Evolutionary conservation across 257 asterid species (phyloP).

Genomic region (Ehretia macrophylla): DNA sequence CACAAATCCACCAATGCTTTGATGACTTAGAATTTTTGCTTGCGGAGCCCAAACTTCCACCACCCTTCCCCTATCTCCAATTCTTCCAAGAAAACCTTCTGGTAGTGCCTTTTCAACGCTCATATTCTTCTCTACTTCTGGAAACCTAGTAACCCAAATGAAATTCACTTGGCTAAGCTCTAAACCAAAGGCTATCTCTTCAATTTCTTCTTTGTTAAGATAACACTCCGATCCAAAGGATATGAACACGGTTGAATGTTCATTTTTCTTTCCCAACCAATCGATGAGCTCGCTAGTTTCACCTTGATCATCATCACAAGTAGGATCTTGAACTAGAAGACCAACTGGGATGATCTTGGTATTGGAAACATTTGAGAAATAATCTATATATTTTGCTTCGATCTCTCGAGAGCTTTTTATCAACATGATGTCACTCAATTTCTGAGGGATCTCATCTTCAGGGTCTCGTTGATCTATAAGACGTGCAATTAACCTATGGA

Average conservation of each 20-base stretch:
- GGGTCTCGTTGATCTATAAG: no score
- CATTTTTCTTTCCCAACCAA: slow-evolving; percentile 37
- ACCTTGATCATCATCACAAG: neutral
- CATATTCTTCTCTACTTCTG: slow-evolving; percentile 21
- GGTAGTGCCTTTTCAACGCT: slow-evolving; percentile 27
- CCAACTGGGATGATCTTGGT: slow-evolving; percentile 31
- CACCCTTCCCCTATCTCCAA: slow-evolving; percentile 20
- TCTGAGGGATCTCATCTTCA: slow-evolving; percentile 3
- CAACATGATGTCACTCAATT: slow-evolving; percentile 9
- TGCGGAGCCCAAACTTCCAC: slow-evolving; percentile 39
- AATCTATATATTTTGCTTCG: slow-evolving; percentile 47
- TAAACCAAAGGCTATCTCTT: slow-evolving; percentile 42
- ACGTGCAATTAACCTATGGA: neutral
- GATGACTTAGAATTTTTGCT: slow-evolving; percentile 19
- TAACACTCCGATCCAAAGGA: slow-evolving; percentile 60
- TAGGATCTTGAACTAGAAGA: slow-evolving; percentile 10
- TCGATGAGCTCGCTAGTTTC: slow-evolving; percentile 19
- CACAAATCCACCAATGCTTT: slow-evolving; percentile 27
- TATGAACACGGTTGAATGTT: slow-evolving; percentile 37
- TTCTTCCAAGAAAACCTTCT: slow-evolving; percentile 22
- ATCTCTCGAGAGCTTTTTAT: slow-evolving; percentile 33
- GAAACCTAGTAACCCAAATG: slow-evolving; percentile 51
- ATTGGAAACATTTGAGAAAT: slow-evolving; percentile 1
- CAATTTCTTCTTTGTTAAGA: slow-evolving; percentile 34
- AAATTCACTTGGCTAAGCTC: slow-evolving; percentile 46